Base-by-base conservation (phyloP, 768 basidiomycete genomes). In the Amanita muscaria region DNA sequence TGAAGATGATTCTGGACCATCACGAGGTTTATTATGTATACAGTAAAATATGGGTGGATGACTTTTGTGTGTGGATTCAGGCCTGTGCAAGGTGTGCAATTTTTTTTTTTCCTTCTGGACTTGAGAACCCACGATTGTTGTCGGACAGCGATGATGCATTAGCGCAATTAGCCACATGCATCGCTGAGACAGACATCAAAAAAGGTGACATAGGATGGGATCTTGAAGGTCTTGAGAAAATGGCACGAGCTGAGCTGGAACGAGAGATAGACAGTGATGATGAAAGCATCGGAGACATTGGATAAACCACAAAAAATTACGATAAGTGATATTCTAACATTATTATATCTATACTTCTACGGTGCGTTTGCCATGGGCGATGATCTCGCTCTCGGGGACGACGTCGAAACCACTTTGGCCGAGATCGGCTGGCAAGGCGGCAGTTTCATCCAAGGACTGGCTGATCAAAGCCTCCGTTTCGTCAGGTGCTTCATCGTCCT, bases 1-100 rank as follows among this genome's bases (percentile, higher is more conserved):
- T 81, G 66, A 88, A 83, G 62, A 59, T 68, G 31, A 78, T 88
- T 38, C 61, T 92, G 50, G 87, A 88, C 54, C 80, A 77, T 53
- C 86, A 88, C 51, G 87, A 88, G 50, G 80, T 85, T 8, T 92
- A 91, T 62, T 89, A 88, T 59, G 69, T 88, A n/a, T 91, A 88
- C 59, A 81, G 76, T 60, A 88, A 87, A 59, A 74, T 89, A 25
- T 92, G 88, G 88, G 52, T 89, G 34, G 82, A 88, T 50, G 88
- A 90, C 56, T 82, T 86, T 53, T 85, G 83, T 52, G 74, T 80
- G n/a, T 90, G 88, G 88, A 66, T 74, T 27, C 81, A 87, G 53
- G 66, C 73, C 7, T 69, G 68, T 52, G 79, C 83, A n/a, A 77
- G 71, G 88, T 89, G 9, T 42, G 38, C 19, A 24, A 36, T 22